These are phyloP conservation scores for Arabis hirsuta DNA, from an alignment of 345 rosid genomes.

Conservation along the genomic window DNA sequence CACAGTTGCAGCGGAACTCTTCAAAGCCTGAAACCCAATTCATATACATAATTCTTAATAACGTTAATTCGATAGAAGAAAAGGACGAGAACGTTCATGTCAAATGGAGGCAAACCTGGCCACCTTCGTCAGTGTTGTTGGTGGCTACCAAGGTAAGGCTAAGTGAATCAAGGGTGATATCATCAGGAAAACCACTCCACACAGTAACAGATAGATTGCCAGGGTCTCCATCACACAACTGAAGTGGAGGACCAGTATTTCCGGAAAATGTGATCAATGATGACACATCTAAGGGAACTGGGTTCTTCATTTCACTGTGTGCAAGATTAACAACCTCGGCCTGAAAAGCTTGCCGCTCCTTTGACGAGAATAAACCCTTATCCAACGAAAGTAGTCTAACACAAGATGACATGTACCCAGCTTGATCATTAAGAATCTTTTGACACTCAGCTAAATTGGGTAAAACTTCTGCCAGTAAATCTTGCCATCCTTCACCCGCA, in stretches of 20 bases:
- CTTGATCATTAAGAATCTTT: slow-evolving; percentile 89
- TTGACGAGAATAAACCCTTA: slow-evolving; percentile 74
- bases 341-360: slow-evolving; percentile 95
- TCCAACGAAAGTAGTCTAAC: slow-evolving; percentile 89
- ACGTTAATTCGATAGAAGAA: slow-evolving; percentile 1
- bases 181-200: slow-evolving; percentile 98
- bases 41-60: slow-evolving; percentile 19
- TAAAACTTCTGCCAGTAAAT: slow-evolving; percentile 87
- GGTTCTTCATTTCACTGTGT: slow-evolving; percentile 90
- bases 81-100: slow-evolving; percentile 20
- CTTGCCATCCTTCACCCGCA: slow-evolving; percentile 99
- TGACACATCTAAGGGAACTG: slow-evolving; percentile 94
- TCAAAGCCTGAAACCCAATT: slow-evolving; percentile 69
- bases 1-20: slow-evolving; percentile 70
- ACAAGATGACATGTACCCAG: slow-evolving; percentile 92
- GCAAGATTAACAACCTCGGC: slow-evolving; percentile 87
- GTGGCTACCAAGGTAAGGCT: slow-evolving; percentile 90
- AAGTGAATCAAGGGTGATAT: slow-evolving; percentile 91
- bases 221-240: slow-evolving; percentile 96
- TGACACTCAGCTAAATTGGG: slow-evolving; percentile 97
- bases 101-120: slow-evolving; percentile 63
- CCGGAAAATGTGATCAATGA: slow-evolving; percentile 95
- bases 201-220: slow-evolving; percentile 81
- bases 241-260: slow-evolving; percentile 80
- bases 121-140: slow-evolving; percentile 83